Evolutionary conservation across 2,329 filamentous ascomycete genomes (phyloP), one percentile per base, ranked within the genome.

Genomic region (Daldinia sp.): DNA sequence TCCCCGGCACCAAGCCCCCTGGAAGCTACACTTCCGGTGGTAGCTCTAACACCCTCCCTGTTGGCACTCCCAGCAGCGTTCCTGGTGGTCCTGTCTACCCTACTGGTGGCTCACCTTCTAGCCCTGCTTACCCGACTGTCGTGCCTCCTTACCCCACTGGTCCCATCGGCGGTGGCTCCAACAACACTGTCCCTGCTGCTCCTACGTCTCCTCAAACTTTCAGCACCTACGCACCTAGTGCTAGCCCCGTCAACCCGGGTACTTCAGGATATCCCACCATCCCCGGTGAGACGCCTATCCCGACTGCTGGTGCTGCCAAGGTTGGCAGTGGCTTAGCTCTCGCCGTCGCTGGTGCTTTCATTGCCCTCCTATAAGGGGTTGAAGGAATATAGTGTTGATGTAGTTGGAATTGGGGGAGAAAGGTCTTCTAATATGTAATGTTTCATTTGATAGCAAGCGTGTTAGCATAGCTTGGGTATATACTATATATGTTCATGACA

Each of bases 291-390:
- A 66, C 70, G 23, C 63, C 68, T 11, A 61, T 65, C 48, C 47
- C 58, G 23, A 67, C 68, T 19, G 69, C 68, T 11, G 73, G 69
- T 51, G 72, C 69, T 7, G 64, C 60, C 17, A 73, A 72, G 67
- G 45, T 73, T 15, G 63, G 69, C 51, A 68, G 68, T 58, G 69
- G 72, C 50, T 32, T 70, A 15, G 70, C 64, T 41, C 13, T 74
- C 7, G 73, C 70, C 52, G 15, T 70, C 25, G 54, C 66, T 32
- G 71, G 66, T 39, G 70, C 64, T 34, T 58, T 71, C 5, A 52
- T 70, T 21, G 68, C 68, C 21, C 55, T 74, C 4, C 52, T 68
- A 51, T 71, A 67, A 70, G 63, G 21, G 49, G 7, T 25, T 35
- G 21, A 27, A 15, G 39, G 11, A 7, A 27, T 25, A 45, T 25